Conservation (phyloP, 2,329 filamentous ascomycete genomes). For the Diaporthe sp. region DNA sequence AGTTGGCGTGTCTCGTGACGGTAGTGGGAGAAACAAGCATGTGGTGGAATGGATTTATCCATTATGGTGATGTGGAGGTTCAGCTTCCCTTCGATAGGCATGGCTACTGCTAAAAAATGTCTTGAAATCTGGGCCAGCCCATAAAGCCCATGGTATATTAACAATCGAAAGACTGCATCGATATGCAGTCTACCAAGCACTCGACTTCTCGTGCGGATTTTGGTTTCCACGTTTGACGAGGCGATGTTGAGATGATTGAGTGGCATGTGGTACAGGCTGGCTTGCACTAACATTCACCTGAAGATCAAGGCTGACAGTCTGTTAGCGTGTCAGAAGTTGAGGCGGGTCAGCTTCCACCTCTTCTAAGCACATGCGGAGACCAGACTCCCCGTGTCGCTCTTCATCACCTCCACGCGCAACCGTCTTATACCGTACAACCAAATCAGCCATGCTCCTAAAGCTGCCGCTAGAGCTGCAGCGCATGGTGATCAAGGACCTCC, state of each 20-base stretch:
- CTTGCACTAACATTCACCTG: not conserved
- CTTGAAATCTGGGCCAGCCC: not conserved
- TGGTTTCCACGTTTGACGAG: not conserved
- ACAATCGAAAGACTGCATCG: not conserved
- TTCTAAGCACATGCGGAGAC: not conserved
- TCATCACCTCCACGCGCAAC: not conserved
- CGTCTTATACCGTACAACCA: too few relatives aligned
- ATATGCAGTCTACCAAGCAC: not conserved
- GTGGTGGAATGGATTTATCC: not conserved
- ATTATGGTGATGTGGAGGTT: not conserved
- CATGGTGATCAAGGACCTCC: not conserved
- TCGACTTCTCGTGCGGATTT: not conserved
- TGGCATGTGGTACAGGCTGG: not conserved
- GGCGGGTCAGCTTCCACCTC: not conserved
- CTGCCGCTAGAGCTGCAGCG: conserved; percentile 2
- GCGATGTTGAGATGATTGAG: not conserved
- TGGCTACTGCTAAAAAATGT: not conserved
- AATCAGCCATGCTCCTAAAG: not conserved
- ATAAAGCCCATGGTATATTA: not conserved
- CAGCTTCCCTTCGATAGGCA: not conserved
- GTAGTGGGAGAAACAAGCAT: not conserved
- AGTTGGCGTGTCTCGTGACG: not conserved
- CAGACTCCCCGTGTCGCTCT: not conserved
- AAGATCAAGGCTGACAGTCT: not conserved
- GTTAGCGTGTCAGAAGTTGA: not conserved